Conservation (phyloP, 2,329 filamentous ascomycete species). For the Metarhizium robertsii region DNA sequence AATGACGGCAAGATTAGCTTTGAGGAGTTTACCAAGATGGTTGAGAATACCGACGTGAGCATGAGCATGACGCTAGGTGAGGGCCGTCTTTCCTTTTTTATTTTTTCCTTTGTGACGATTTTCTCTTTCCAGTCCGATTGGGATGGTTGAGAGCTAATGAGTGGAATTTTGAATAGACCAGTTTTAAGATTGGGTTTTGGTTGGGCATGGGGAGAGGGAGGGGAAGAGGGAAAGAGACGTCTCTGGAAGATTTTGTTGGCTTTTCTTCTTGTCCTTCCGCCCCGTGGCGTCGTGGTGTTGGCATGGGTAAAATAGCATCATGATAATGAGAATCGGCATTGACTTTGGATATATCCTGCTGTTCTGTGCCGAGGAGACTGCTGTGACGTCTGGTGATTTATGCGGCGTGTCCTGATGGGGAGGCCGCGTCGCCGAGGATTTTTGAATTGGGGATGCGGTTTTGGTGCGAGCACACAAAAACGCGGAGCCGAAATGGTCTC, state of each 20-base stretch:
- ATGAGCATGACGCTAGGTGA: slow-evolving; percentile 66
- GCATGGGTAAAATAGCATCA: slow-evolving; percentile 11
- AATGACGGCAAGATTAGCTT: slow-evolving; percentile 98
- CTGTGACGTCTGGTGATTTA: not conserved
- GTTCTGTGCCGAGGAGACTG: not conserved
- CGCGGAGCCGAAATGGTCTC: too few species aligned
- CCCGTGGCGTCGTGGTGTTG: too few species aligned
- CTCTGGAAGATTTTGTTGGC: slow-evolving; percentile 9
- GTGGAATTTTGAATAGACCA: slow-evolving; percentile 10
- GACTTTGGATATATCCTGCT: not conserved
- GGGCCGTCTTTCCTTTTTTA: slow-evolving; percentile 17
- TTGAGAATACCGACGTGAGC: slow-evolving; percentile 80
- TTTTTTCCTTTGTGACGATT: not conserved
- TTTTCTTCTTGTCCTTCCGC: too few species aligned
- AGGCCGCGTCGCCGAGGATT: not conserved
- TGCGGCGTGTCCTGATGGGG: not conserved
- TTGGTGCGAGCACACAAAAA: too few species aligned
- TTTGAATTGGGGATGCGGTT: too few species aligned
- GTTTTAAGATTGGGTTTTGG: slow-evolving; percentile 8
- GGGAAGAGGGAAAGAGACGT: slow-evolving; percentile 1
- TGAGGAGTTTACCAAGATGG: slow-evolving; percentile 98
- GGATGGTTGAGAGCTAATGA: not conserved
- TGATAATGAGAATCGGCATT: slow-evolving; percentile 17
- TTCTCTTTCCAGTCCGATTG: not conserved
- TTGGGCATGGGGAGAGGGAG: not conserved